A percentile compares a stretch with the other conserved stretches of the same genome.
phyloP scores from a whole-genome alignment of 2,329 filamentous ascomycete genomes.

The Didymella pomorum region DNA sequence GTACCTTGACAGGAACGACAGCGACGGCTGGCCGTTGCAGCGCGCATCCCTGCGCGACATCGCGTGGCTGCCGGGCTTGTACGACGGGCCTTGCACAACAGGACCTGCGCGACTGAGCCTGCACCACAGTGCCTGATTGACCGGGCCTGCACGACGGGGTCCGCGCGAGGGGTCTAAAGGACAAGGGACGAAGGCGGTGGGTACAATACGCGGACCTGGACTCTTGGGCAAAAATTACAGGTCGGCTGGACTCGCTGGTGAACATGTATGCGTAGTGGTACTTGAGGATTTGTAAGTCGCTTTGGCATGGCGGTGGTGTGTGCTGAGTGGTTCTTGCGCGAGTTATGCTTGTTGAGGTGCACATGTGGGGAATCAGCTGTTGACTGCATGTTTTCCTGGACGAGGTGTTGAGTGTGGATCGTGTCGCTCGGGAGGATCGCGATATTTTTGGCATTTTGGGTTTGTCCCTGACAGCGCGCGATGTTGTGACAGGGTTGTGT shows the following conservation, averaged over 20 bases:
- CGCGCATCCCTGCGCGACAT: slow-evolving; percentile 15
- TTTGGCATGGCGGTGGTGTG: neutral
- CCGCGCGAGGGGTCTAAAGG: neutral
- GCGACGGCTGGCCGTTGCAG: slow-evolving; percentile 4
- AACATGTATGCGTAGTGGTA: neutral
- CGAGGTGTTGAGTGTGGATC: neutral
- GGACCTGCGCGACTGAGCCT: slow-evolving; percentile 4
- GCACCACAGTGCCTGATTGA: slow-evolving; percentile 15
- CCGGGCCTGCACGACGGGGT: neutral
- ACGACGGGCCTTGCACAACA: neutral
- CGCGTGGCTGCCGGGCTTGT: slow-evolving; percentile 8
- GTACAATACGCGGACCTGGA: slow-evolving; percentile 7
- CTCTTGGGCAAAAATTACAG: neutral
- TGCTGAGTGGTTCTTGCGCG: slow-evolving; percentile 9
- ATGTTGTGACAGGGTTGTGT: neutral
- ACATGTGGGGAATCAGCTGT: slow-evolving; percentile 9
- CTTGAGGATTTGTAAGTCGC: neutral
- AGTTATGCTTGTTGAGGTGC: slow-evolving; percentile 18
- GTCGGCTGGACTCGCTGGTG: neutral
- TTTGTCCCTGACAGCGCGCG: neutral
- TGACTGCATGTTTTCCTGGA: neutral
- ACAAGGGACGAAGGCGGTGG: neutral
- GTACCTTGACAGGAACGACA: slow-evolving; percentile 14
- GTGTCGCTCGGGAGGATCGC: neutral
- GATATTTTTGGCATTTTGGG: neutral